Conservation (phyloP, 495 filamentous ascomycete species). For the Xylaria telfairii region DNA sequence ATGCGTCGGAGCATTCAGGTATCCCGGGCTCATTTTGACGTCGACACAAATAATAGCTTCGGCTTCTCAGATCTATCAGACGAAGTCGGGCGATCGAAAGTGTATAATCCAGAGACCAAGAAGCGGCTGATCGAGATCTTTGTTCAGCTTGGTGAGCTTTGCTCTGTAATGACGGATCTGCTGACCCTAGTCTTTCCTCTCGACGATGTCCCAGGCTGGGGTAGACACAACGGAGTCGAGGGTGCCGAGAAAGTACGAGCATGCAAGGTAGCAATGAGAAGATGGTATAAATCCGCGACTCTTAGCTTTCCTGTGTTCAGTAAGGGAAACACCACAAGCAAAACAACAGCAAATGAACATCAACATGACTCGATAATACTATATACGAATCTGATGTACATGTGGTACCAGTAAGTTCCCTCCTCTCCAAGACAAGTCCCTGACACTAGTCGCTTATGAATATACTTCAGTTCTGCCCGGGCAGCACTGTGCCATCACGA, state of each 20-base stretch:
- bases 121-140: conserved; percentile 48
- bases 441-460: conserved; percentile 18
- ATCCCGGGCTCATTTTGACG: conserved; percentile 47
- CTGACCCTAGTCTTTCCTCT: conserved; percentile 49
- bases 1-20: conserved; percentile 56
- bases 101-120: conserved; percentile 52
- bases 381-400: conserved; percentile 54
- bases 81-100: conserved; percentile 50
- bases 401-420: conserved; percentile 57
- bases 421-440: background rate
- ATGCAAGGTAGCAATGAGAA: conserved; percentile 39
- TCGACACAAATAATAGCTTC: conserved; percentile 41
- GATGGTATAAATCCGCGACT: conserved; percentile 40
- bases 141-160: conserved; percentile 53
- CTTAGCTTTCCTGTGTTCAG: conserved; percentile 42
- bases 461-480: conserved; percentile 34
- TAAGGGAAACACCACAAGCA: conserved; percentile 31
- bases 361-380: conserved; percentile 46
- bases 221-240: conserved; percentile 31
- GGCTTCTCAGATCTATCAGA: conserved; percentile 49
- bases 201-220: conserved; percentile 43
- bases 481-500: conserved; percentile 44
- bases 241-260: conserved; percentile 31
- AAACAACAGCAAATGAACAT: conserved; percentile 29
- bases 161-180: conserved; percentile 53